These are phyloP conservation scores for Metschnikowia anglica DNA, from an alignment of 805 yeast species.

Conservation along the genomic window DNA sequence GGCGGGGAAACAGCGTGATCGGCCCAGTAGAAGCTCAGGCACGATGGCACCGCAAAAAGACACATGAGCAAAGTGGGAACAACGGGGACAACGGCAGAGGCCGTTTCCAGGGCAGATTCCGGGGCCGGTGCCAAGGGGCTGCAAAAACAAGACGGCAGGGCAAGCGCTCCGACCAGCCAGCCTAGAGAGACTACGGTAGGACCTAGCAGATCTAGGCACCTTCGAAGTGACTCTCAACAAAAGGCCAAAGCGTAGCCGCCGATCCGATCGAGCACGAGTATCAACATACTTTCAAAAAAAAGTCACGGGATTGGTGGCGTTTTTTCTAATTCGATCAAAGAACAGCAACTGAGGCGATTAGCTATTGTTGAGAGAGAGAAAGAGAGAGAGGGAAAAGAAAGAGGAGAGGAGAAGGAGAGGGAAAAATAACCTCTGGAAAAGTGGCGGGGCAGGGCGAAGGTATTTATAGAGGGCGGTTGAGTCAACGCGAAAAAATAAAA, in stretches of 20 bases:
- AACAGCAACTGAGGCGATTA: constrained; percentile 22
- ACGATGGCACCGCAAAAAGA: no score
- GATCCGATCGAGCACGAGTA: constrained; percentile 5
- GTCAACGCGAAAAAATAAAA: constrained; percentile 9
- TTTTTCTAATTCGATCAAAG: constrained; percentile 18
- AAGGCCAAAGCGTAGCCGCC: constrained; percentile 11
- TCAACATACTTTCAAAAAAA: constrained; percentile 16
- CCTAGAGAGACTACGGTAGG: not conserved
- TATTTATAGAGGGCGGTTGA: constrained; percentile 14
- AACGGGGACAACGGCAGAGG: not conserved
- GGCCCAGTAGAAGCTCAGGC: no score
- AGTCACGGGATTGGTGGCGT: constrained; percentile 16
- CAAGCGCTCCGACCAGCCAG: no score
- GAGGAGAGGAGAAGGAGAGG: constrained; percentile 26
- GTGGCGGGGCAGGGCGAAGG: constrained; percentile 12
- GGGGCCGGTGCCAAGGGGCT: constrained; percentile 1
- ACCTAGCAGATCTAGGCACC: not conserved
- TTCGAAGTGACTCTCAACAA: constrained; percentile 20
- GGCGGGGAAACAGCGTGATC: no score
- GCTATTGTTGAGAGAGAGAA: constrained; percentile 36
- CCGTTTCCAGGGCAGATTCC: not conserved
- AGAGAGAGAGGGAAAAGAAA: constrained; percentile 25
- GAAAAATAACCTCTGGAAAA: constrained; percentile 7
- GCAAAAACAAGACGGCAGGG: constrained; percentile 1
- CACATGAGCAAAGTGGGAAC: no score